Evolutionary conservation across 2,329 filamentous ascomycete genomes (phyloP).

Genomic region (Trichophyton schoenleinii): DNA sequence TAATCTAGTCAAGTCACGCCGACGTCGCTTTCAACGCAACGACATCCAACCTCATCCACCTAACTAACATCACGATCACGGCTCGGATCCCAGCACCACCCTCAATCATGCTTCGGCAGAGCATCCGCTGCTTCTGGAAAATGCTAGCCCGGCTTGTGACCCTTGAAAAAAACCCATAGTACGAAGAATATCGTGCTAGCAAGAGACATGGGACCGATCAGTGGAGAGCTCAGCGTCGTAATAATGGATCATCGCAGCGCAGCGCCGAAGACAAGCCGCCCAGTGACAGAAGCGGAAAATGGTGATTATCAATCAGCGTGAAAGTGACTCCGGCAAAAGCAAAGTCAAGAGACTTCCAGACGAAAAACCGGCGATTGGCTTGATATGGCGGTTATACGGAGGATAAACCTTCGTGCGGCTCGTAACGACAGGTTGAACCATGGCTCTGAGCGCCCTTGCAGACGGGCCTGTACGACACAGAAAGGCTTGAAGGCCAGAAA

Average conservation of each 20-base stretch:
- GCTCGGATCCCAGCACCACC: neutral
- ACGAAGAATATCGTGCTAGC: neutral
- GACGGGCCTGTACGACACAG: neutral
- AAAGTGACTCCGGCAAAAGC: neutral
- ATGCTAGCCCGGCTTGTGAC: neutral
- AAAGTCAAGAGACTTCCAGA: neutral
- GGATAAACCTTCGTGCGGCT: neutral
- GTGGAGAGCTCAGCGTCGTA: neutral
- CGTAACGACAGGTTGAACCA: neutral
- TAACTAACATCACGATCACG: too few species aligned
- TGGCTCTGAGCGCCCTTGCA: neutral
- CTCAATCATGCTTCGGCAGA: neutral
- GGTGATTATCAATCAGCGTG: neutral
- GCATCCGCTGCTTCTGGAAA: neutral
- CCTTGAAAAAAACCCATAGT: neutral
- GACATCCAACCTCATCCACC: too few species aligned
- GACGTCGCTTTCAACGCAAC: too few species aligned
- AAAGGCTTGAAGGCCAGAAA: neutral
- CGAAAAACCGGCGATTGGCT: neutral
- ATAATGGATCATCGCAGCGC: neutral
- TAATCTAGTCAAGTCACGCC: too few species aligned
- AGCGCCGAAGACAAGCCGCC: neutral
- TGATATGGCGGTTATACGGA: neutral
- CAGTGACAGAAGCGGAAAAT: neutral
- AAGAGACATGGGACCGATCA: neutral